Percentiles rank a stretch among this genome's conserved stretches.
Evolutionary conservation across 2,329 filamentous ascomycete genomes (phyloP).

Genomic region (Diplocarpon rosae): DNA sequence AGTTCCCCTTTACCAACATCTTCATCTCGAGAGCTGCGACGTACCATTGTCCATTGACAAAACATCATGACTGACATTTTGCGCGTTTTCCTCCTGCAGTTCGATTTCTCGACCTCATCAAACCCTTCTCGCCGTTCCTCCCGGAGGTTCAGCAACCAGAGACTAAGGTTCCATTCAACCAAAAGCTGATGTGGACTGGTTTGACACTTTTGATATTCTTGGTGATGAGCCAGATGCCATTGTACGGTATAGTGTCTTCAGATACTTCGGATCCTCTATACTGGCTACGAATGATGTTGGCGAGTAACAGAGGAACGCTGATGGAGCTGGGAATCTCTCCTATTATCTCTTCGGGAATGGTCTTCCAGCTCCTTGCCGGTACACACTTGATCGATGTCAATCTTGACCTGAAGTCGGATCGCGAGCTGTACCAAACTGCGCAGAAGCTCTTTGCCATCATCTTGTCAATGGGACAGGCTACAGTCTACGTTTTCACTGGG

Average conservation of each 20-base stretch:
- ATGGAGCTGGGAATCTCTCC: constrained; percentile 97
- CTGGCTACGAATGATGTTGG: constrained; percentile 99
- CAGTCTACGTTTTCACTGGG: constrained; percentile 95
- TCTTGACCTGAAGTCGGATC: constrained; percentile 98
- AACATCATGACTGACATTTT: constrained; percentile 19
- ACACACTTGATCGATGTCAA: constrained; percentile 99
- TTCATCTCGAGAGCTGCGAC: constrained; percentile 9
- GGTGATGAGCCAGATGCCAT: constrained; percentile 99
- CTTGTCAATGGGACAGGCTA: constrained; percentile 92
- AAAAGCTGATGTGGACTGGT: constrained; percentile 92
- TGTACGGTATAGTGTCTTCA: constrained; percentile 98
- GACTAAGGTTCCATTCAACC: constrained; percentile 98
- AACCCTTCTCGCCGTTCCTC: constrained; percentile 98
- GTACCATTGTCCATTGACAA: constrained; percentile 10
- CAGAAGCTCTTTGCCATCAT: constrained; percentile 99
- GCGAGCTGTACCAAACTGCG: constrained; percentile 98
- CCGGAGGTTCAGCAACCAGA: constrained; percentile 98
- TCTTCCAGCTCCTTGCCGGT: constrained; percentile 98
- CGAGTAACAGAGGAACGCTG: constrained; percentile 91
- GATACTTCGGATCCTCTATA: constrained; percentile 97
- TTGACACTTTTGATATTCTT: constrained; percentile 96
- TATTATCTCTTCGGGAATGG: constrained; percentile 99
- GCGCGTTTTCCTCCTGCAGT: constrained; percentile 50
- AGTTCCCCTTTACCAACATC: constrained; percentile 20
- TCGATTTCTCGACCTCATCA: constrained; percentile 98